phyloP scores from a whole-genome alignment of 352 stramenopile species.

The Pythium graminicola region DNA sequence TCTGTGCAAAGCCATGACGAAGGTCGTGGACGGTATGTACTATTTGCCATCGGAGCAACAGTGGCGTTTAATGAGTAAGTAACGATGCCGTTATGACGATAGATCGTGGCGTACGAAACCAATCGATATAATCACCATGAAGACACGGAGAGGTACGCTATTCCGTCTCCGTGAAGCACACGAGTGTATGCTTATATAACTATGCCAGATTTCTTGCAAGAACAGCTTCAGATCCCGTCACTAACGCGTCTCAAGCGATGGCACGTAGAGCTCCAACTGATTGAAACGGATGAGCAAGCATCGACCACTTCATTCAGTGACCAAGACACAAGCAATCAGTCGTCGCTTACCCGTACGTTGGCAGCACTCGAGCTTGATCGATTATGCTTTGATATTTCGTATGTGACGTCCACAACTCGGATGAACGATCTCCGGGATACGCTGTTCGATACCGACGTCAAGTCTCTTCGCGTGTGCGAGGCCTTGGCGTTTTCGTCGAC shows the following conservation, averaged over 20 bases:
- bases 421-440: slow-evolving; percentile 25
- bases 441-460: slow-evolving; percentile 27
- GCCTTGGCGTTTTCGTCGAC: slow-evolving; percentile 51
- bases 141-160: slow-evolving; percentile 23
- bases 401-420: slow-evolving; percentile 20
- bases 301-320: too few species aligned
- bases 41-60: neutral
- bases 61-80: neutral
- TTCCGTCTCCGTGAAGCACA: too few species aligned
- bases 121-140: slow-evolving; percentile 19
- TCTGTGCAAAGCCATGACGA: neutral
- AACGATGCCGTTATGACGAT: neutral
- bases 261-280: slow-evolving; percentile 36
- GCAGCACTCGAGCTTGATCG: slow-evolving; percentile 12
- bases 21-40: neutral
- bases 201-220: slow-evolving; percentile 35
- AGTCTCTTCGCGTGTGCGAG: slow-evolving; percentile 9
- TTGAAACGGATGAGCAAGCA: slow-evolving; percentile 12
- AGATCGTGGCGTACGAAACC: neutral
- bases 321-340: neutral
- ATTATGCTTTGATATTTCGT: slow-evolving; percentile 43
- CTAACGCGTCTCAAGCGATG: slow-evolving; percentile 36
- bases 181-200: neutral
- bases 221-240: slow-evolving; percentile 23
- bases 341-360: slow-evolving; percentile 1